Evolutionary conservation across 139 green algal species (phyloP), one percentile per base, ranked within the genome.

Genomic region (Dunaliella sp.): DNA sequence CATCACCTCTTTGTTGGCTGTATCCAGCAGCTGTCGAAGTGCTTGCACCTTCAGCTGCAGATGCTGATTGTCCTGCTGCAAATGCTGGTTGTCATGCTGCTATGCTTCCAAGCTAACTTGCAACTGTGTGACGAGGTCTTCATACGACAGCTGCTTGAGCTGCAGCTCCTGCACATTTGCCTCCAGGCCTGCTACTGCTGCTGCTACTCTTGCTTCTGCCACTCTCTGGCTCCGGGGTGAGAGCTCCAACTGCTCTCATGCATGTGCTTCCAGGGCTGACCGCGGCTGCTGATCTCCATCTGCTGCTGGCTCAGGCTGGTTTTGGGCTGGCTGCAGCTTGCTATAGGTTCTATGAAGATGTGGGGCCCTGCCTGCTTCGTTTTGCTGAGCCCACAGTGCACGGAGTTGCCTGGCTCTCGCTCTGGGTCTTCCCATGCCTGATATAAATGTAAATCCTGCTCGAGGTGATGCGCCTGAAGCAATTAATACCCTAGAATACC

Each of bases 1-100:
- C 38, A 57, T 79, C 82, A 48, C 83, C 73, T 35, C 87, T 0
- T n/a, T n/a, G n/a, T n/a, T n/a, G n/a, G n/a, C n/a, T n/a, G n/a
- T n/a, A n/a, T n/a, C n/a, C n/a, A n/a, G n/a, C n/a, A n/a, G n/a
- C n/a, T n/a, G 58, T 24, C 58, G 58, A 24, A 21, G 22, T 74
- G 58, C 58, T 74, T 21, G 58, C 58, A 24, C 58, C 58, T 74
- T 21, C 58, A n/a, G 58, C 58, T 74, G 58, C 58, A n/a, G 58
- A 21, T 74, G 58, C 58, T 74, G 58, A 21, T 74, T 21, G 22
- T 74, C 22, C 58, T 74, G 58, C 58, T 74, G 58, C 58, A n/a
- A 24, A 21, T 74, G 58, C 58, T 74, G 58, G 22, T 74, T 21
- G 22, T 74, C 22, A 21, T 74, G 58, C 58, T 74, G 58, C 58